phyloP scores from a whole-genome alignment of 2,329 filamentous ascomycete species.

The Phialophora macrospora region DNA sequence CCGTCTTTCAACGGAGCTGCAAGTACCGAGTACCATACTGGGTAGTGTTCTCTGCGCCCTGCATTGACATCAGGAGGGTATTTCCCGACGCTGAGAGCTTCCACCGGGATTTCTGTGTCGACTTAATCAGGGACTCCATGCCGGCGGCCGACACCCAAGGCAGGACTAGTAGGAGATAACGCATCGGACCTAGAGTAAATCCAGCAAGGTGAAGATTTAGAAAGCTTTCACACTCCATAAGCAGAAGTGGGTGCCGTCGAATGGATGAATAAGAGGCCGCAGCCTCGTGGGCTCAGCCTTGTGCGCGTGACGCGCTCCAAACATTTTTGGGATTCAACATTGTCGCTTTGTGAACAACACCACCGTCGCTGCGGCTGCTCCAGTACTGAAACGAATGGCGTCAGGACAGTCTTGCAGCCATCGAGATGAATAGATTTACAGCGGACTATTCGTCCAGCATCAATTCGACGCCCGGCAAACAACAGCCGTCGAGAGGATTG shows the following conservation, averaged over 20 bases:
- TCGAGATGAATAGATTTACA: slow-evolving; percentile 37
- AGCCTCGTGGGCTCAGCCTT: background rate
- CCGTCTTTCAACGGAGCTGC: background rate
- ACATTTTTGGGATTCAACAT: background rate
- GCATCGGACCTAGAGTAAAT: background rate
- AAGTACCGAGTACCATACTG: background rate
- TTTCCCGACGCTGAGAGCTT: background rate
- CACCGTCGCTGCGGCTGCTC: background rate
- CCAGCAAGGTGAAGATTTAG: background rate
- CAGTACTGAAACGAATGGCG: background rate
- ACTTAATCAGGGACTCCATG: too few species aligned
- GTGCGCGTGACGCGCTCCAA: slow-evolving; percentile 3
- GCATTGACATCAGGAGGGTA: background rate
- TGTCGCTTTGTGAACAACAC: background rate
- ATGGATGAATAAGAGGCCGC: background rate
- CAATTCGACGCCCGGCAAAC: slow-evolving; percentile 34
- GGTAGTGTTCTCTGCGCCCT: background rate
- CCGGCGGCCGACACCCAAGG: too few species aligned
- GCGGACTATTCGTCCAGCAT: slow-evolving; percentile 40
- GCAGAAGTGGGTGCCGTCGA: background rate
- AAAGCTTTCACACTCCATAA: background rate
- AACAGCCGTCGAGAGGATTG: slow-evolving; percentile 25
- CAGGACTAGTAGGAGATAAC: background rate
- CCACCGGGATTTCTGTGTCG: background rate
- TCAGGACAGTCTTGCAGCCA: too few species aligned